Percentiles rank a stretch among this genome's conserved stretches.
phyloP scores from a whole-genome alignment of 768 basidiomycete genomes.

The Kockovaella imperatae region DNA sequence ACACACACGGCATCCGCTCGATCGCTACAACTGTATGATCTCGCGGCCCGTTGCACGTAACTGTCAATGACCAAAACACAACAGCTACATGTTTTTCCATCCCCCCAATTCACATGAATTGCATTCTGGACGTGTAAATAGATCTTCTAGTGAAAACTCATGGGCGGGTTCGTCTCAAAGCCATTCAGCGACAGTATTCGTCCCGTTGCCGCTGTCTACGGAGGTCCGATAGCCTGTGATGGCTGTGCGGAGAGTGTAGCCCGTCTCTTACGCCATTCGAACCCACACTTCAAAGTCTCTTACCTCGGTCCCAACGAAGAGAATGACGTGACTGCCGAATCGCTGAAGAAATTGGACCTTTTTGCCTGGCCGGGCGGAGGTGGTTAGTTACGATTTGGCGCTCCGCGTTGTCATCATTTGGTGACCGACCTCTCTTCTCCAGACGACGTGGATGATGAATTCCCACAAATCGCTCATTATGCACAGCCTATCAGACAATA shows the following conservation, averaged over 20 bases:
- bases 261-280: not conserved
- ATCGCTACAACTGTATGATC: too few relatives aligned
- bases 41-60: too few relatives aligned
- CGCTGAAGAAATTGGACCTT: not conserved
- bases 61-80: too few relatives aligned
- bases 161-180: too few relatives aligned
- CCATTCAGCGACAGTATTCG: too few relatives aligned
- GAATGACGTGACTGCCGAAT: not conserved
- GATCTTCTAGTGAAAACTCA: too few relatives aligned
- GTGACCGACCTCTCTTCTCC: too few relatives aligned
- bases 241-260: not conserved
- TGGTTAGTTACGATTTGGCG: not conserved
- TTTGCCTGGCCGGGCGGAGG: slow-evolving; percentile 1
- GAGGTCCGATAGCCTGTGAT: not conserved
- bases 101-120: too few relatives aligned
- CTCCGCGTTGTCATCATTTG: not conserved
- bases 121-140: too few relatives aligned
- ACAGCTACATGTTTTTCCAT: too few relatives aligned
- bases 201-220: not conserved
- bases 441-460: not conserved
- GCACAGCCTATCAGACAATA: not conserved
- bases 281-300: not conserved
- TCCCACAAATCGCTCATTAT: not conserved
- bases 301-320: not conserved
- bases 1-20: too few relatives aligned